Base-by-base conservation (phyloP, 176 grass and related monocot genomes). In the Bonia amplexicaulis region DNA sequence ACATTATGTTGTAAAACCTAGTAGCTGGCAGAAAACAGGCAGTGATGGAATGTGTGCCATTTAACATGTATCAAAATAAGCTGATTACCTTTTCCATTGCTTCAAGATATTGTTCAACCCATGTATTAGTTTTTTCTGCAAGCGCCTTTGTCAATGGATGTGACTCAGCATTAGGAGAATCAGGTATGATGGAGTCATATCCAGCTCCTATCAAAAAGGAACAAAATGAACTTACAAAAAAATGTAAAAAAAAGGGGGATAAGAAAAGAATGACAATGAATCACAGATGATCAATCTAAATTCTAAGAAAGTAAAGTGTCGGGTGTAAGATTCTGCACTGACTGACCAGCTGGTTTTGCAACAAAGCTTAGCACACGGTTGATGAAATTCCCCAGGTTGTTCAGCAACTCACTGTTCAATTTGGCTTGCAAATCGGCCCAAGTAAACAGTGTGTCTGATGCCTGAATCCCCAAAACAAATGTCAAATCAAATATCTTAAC, bases 401-500 rank as follows among this genome's bases (percentile, higher is more conserved):
- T 95, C 39, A 95, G 77, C 73, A 98, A 85, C 73, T 98, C 91
- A 7, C 76, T 89, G 69, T 98, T 98, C 83, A 95, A 61, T 82
- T 98, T 98, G 47, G 96, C 87, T 91, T 95, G 96, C 85, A 98
- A 89, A 85, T 98, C 91, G 45, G 51, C 89, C 96, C 96, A 98
- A 57, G 93, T 95, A 82, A 95, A 98, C 44, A 98, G 89, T 85
- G 96, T 93, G 66, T 98, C 96, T 86, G 96, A 98, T 81, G 76
- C 89, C 93, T 93, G 87, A 74, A 81, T 45, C 44, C 27, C 78
- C 65, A 58, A 86, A 75, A 66, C 66, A 52, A 16, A 90, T 44
- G 60, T 74, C 15, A 79, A 46, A 85, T 77, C 52, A 92, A 60
- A 73, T 47, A 71, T 73, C 71, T 53, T 23, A 67, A 74, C 60